These are phyloP conservation scores for Chalara sp. DNA, from an alignment of 2,329 filamentous ascomycete species.

Conservation along the genomic window DNA sequence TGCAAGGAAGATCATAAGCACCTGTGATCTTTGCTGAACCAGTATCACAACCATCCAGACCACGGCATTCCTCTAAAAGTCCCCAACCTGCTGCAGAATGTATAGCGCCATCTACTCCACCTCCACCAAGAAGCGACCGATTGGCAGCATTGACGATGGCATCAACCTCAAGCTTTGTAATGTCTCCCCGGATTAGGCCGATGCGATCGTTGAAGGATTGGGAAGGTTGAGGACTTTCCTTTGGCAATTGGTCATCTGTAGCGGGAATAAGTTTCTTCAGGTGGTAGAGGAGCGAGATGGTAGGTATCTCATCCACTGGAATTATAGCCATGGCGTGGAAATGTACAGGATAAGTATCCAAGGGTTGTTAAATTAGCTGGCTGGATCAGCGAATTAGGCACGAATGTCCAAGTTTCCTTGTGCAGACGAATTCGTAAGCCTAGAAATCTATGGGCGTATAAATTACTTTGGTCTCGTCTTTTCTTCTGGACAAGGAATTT, in stretches of 20 bases:
- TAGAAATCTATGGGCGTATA: too few species aligned
- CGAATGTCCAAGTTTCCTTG: too few species aligned
- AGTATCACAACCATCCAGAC: slow-evolving; percentile 65
- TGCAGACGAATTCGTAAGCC: too few species aligned
- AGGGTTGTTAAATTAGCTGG: slow-evolving; percentile 13
- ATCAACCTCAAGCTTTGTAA: slow-evolving; percentile 71
- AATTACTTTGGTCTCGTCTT: too few species aligned
- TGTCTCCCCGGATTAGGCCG: slow-evolving; percentile 66
- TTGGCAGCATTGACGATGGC: slow-evolving; percentile 95
- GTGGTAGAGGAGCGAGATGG: slow-evolving; percentile 24
- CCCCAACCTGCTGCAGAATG: slow-evolving; percentile 70
- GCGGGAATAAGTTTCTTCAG: slow-evolving; percentile 23
- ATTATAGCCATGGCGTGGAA: slow-evolving; percentile 19
- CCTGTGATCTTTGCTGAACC: slow-evolving; percentile 78
- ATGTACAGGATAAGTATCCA: too few species aligned
- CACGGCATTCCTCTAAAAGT: slow-evolving; percentile 65
- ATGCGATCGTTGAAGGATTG: slow-evolving; percentile 62
- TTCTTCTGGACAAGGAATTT: too few species aligned
- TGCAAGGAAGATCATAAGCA: slow-evolving; percentile 69
- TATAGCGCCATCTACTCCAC: slow-evolving; percentile 87
- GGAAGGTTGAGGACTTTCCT: slow-evolving; percentile 32
- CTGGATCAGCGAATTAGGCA: slow-evolving; percentile 1
- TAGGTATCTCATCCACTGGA: slow-evolving; percentile 23
- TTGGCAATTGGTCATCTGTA: slow-evolving; percentile 12
- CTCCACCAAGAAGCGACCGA: slow-evolving; percentile 67